These are phyloP conservation scores for Capronia epimyces DNA, from an alignment of 2,329 filamentous ascomycete genomes.

Conservation along the genomic window DNA sequence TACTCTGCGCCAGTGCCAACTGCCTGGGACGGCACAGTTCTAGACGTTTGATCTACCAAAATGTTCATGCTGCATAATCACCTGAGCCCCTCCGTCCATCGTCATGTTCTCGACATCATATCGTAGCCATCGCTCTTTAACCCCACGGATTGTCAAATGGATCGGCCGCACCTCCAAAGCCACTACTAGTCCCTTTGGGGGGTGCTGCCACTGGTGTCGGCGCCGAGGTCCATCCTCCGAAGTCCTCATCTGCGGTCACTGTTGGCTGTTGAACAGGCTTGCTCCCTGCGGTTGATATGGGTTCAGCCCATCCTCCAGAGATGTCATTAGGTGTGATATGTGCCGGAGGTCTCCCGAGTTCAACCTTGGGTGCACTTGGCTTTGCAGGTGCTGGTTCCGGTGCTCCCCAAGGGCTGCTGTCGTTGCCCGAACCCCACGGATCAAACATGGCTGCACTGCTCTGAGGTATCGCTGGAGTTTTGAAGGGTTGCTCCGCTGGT, in stretches of 20 bases:
- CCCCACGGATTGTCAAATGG: slow-evolving; percentile 31
- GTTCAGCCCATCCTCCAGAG: slow-evolving; percentile 57
- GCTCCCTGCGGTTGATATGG: slow-evolving; percentile 35
- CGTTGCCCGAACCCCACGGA: slow-evolving; percentile 61
- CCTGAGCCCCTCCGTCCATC: not conserved
- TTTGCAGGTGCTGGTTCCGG: slow-evolving; percentile 49
- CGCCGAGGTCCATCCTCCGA: slow-evolving; percentile 86
- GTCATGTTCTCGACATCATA: not conserved
- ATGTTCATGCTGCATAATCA: slow-evolving; percentile 8
- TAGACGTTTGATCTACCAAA: not conserved
- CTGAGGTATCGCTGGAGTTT: slow-evolving; percentile 32
- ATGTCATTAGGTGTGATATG: slow-evolving; percentile 56
- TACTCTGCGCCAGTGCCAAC: not conserved
- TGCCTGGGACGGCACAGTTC: not conserved
- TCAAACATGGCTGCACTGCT: slow-evolving; percentile 51
- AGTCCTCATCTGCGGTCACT: slow-evolving; percentile 86
- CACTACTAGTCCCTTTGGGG: slow-evolving; percentile 17
- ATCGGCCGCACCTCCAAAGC: slow-evolving; percentile 28
- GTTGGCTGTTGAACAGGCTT: slow-evolving; percentile 49
- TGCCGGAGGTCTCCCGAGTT: slow-evolving; percentile 39
- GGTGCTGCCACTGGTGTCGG: slow-evolving; percentile 41
- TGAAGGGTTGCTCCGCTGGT: slow-evolving; percentile 33
- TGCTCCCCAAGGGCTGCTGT: slow-evolving; percentile 71
- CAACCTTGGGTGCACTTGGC: slow-evolving; percentile 24
- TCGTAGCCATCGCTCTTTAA: slow-evolving; percentile 2